Evolutionary conservation across 176 grass and related monocot genomes (phyloP).

Genomic region (Carex scoparia): DNA sequence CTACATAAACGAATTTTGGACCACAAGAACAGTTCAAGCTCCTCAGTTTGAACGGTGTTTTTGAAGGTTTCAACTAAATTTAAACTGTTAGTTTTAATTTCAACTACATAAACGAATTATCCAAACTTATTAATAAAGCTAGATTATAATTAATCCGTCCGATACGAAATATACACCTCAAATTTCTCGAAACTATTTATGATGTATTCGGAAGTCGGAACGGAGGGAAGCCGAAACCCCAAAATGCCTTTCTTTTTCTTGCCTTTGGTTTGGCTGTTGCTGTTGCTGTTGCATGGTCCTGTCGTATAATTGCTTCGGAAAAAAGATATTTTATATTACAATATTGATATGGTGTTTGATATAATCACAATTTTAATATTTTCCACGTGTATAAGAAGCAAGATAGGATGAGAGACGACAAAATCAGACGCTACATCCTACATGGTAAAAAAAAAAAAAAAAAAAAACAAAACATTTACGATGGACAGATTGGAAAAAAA

Average conservation of each 20-base stretch:
- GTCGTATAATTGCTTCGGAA: not conserved
- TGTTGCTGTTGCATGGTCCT: no score
- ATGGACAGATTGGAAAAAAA: no score
- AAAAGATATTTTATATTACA: not conserved
- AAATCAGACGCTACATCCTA: not conserved
- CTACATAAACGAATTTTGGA: no score
- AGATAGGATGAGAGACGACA: not conserved
- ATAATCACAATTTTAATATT: not conserved
- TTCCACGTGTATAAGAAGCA: not conserved
- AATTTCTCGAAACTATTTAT: not conserved
- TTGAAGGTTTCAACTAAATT: no score
- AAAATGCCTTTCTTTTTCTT: not conserved
- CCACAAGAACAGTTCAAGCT: not conserved
- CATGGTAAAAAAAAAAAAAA: no score
- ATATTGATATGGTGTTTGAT: not conserved
- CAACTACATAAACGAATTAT: no score
- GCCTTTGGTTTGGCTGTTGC: no score
- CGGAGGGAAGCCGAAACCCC: not conserved
- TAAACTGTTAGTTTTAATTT: no score
- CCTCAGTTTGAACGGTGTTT: not conserved
- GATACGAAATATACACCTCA: not conserved
- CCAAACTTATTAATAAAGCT: not conserved
- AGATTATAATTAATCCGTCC: not conserved
- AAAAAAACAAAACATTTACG: no score
- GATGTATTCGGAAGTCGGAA: not conserved